Conservation (phyloP, 768 basidiomycete genomes). For the Pleurotus salmoneostramineus region DNA sequence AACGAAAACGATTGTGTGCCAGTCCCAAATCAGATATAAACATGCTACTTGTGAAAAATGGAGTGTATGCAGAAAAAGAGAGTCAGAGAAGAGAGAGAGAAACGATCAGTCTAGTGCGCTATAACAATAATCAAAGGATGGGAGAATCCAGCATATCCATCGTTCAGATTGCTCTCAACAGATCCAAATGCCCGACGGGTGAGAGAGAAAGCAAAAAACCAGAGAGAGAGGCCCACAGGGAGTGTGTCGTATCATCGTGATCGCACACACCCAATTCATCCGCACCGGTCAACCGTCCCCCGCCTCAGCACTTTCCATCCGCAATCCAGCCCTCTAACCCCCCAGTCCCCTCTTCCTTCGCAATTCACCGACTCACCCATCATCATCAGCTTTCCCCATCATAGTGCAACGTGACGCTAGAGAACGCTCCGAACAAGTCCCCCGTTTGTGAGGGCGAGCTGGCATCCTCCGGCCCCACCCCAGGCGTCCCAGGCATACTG, state of each 20-base stretch:
- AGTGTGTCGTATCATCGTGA: too few species aligned
- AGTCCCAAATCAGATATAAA: background rate
- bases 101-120: background rate
- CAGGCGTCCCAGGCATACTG: conserved; percentile 31
- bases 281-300: conserved; percentile 11
- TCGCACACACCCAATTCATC: background rate
- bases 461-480: conserved; percentile 30
- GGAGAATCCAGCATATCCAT: conserved; percentile 10
- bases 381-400: conserved; percentile 56
- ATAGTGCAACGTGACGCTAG: conserved; percentile 84
- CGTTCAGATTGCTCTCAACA: conserved; percentile 13
- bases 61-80: background rate
- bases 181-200: conserved; percentile 8
- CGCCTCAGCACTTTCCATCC: background rate
- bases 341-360: background rate
- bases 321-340: background rate
- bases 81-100: background rate
- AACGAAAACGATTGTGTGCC: background rate
- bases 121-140: conserved; percentile 7
- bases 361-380: background rate
- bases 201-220: background rate
- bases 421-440: conserved; percentile 85
- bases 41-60: background rate
- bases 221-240: too few species aligned
- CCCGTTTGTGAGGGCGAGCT: conserved; percentile 15